Evolutionary conservation across 805 yeast genomes (phyloP).

Genomic region (Hanseniaspora jakobsenii): DNA sequence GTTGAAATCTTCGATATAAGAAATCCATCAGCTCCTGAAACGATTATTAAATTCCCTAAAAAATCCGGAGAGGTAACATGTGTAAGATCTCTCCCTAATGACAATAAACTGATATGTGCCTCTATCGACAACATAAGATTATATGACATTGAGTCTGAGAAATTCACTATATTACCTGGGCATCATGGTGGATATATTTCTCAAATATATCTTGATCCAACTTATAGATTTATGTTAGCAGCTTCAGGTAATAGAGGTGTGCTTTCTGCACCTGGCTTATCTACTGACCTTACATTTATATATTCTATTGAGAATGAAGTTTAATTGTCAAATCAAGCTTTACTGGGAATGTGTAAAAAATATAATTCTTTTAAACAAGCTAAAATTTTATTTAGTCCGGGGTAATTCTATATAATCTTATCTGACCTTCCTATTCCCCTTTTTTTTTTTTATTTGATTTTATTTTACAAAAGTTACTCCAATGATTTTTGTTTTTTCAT

Average conservation of each 20-base stretch:
- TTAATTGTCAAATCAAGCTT: too few relatives aligned
- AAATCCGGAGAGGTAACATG: conserved; percentile 86
- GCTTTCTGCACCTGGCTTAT: conserved; percentile 58
- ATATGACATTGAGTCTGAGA: conserved; percentile 46
- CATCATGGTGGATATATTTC: conserved; percentile 89
- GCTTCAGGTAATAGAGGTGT: conserved; percentile 84
- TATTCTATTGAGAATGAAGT: conserved; percentile 50
- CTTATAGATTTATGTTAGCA: conserved; percentile 76
- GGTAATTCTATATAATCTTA: too few relatives aligned
- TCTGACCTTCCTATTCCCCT: too few relatives aligned
- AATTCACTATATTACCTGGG: conserved; percentile 80
- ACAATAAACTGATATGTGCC: conserved; percentile 69
- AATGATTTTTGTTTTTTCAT: too few relatives aligned
- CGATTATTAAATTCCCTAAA: conserved; percentile 60
- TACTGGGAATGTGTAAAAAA: too few relatives aligned
- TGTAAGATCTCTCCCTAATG: conserved; percentile 68
- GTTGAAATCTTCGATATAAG: conserved; percentile 65
- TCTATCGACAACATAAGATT: conserved; percentile 81
- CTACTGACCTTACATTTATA: conserved; percentile 67
- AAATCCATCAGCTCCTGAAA: conserved; percentile 45
- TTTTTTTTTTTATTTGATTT: too few relatives aligned
- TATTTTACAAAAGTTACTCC: too few relatives aligned
- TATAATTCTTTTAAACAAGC: too few relatives aligned
- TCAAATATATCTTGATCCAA: conserved; percentile 67
- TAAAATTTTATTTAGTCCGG: too few relatives aligned